Base-by-base conservation (phyloP, 257 asterid species). In the Penstemon newberryi region DNA sequence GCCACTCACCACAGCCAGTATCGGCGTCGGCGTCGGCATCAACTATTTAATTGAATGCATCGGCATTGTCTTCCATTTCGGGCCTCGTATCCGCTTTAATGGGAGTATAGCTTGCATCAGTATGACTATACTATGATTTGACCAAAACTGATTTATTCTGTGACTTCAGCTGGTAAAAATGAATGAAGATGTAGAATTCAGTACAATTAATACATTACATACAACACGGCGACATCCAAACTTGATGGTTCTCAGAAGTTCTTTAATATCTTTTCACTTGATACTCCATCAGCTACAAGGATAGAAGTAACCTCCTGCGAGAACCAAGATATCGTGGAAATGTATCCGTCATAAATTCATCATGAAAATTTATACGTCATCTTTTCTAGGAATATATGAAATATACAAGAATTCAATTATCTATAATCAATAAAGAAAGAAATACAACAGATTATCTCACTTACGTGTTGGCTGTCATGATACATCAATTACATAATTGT, bases 221-320 rank as follows among this genome's bases (percentile, higher is more conserved):
- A 80, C 83, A 85, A 65, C 63, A 59, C 8, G 38, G 43, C 4
- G 9, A 56, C 52, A 69, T 54, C 66, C 40, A 45, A 80, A 77
- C 60, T 49, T 25, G 4, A 15, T 5, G 38, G 37, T 8, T 4
- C 62, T 85, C 83, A 86, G 68, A 81, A 80, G 75, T 89, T 89
- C 89, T 83, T 92, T 79, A 92, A 82, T 63, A 89, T 86, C 80
- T 79, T 88, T 49, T 85, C 87, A 3, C 70, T 70, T 50, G 87
- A 80, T 44, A 90, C 92, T 72, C 95, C 95, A 68, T 85, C 96
- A 9, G 88, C 83, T 54, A 86, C 84, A 68, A 93, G 97, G 75
- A 90, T 76, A 45, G 96, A 85, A 53, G 88, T 88, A 46, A 93
- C 88, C 74, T 93, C 97, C 97, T 93, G 94, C 79, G 76, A 78